These are phyloP conservation scores for Cardiospermum halicacabum DNA, from an alignment of 345 rosid species.

Conservation along the genomic window DNA sequence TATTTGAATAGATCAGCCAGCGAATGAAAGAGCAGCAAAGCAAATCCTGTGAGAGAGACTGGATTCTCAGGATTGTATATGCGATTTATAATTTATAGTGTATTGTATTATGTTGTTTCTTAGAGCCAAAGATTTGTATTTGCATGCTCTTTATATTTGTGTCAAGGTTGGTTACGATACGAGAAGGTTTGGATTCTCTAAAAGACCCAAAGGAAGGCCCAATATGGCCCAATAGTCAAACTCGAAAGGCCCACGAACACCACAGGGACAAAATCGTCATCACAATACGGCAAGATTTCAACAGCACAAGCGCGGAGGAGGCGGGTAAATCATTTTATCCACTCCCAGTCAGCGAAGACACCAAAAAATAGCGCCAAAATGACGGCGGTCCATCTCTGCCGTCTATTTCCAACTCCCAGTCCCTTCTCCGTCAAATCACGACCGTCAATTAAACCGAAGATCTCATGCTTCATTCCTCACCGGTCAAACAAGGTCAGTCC, in stretches of 20 bases:
- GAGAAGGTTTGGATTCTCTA: too few species aligned
- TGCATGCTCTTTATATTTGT: too few species aligned
- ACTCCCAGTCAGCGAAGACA: background rate
- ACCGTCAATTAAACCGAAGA: slow-evolving; percentile 5
- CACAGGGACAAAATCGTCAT: background rate
- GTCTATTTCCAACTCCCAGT: background rate
- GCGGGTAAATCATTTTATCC: background rate
- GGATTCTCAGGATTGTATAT: too few species aligned
- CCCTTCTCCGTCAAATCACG: slow-evolving; percentile 10
- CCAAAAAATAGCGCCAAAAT: slow-evolving; percentile 1
- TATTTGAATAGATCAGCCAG: too few species aligned
- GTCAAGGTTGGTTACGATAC: too few species aligned
- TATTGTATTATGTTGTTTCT: too few species aligned
- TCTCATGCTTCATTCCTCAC: slow-evolving; percentile 21
- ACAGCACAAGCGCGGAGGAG: background rate
- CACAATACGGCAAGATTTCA: background rate
- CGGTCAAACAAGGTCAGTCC: slow-evolving; percentile 26
- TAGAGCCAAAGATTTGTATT: too few species aligned
- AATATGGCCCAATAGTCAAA: background rate
- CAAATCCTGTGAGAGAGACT: too few species aligned
- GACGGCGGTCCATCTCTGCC: slow-evolving; percentile 26
- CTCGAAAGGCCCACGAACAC: background rate
- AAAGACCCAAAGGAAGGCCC: background rate
- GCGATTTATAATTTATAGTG: too few species aligned
- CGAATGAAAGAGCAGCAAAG: too few species aligned